Percentiles rank a stretch among this genome's conserved stretches.
These are phyloP conservation scores for Chlorella sp. DNA, from an alignment of 139 green algal genomes.

Conservation along the genomic window DNA sequence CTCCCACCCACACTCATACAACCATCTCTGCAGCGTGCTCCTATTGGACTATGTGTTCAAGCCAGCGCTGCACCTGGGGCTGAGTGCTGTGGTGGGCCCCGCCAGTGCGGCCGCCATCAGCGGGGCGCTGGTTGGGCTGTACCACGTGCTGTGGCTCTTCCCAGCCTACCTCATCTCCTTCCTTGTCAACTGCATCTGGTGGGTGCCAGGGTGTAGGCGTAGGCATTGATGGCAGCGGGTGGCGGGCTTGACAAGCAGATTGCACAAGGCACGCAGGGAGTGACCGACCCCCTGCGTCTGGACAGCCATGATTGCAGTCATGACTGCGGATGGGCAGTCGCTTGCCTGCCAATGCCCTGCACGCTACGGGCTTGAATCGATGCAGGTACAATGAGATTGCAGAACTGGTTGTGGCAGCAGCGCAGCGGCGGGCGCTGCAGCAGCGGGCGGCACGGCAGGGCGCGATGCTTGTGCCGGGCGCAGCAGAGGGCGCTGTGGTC, in stretches of 20 bases:
- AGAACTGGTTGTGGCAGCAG: slow-evolving; percentile 32
- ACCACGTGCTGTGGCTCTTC: slow-evolving; percentile 75
- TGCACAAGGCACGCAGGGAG: too few species aligned
- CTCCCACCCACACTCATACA: too few species aligned
- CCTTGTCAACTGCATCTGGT: slow-evolving; percentile 79
- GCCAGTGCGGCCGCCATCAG: not conserved
- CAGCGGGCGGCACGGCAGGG: slow-evolving; percentile 28
- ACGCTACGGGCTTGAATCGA: not conserved
- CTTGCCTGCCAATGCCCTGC: too few species aligned
- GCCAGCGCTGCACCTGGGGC: slow-evolving; percentile 51
- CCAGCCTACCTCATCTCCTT: slow-evolving; percentile 77
- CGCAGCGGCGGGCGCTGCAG: slow-evolving; percentile 41
- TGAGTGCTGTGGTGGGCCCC: slow-evolving; percentile 42
- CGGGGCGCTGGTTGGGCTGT: slow-evolving; percentile 44
- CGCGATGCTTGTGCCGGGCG: not conserved
- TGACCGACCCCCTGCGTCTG: too few species aligned
- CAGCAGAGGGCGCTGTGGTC: not conserved
- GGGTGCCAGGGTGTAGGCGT: not conserved
- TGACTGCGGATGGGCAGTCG: too few species aligned
- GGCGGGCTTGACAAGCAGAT: too few species aligned
- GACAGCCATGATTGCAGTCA: too few species aligned
- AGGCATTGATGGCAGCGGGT: too few species aligned
- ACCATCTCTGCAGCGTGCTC: slow-evolving; percentile 54
- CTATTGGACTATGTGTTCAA: slow-evolving; percentile 47
- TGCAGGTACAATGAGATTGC: slow-evolving; percentile 80